These are phyloP conservation scores for Hypomyces perniciosus DNA, from an alignment of 2,329 filamentous ascomycete species.

Conservation along the genomic window DNA sequence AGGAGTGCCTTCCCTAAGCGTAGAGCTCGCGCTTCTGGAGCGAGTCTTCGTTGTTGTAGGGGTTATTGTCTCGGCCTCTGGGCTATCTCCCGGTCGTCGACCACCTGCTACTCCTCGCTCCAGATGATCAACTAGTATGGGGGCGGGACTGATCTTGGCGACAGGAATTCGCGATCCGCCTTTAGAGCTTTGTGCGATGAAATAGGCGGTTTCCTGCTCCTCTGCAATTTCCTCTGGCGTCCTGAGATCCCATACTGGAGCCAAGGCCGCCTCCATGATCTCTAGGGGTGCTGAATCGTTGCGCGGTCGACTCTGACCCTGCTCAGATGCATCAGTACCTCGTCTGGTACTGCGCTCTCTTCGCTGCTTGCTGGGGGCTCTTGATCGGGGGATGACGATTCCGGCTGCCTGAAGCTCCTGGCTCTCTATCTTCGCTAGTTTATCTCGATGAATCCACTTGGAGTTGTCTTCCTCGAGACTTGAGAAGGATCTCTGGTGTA, in stretches of 20 bases:
- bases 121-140: slow-evolving; percentile 64
- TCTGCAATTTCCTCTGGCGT: slow-evolving; percentile 71
- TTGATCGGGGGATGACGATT: slow-evolving; percentile 52
- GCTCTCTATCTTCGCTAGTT: slow-evolving; percentile 74
- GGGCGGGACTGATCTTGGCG: slow-evolving; percentile 70
- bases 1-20: slow-evolving; percentile 31
- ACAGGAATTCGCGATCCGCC: slow-evolving; percentile 80
- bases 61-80: slow-evolving; percentile 51
- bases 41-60: slow-evolving; percentile 53
- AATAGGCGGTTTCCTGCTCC: slow-evolving; percentile 47
- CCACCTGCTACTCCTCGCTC: slow-evolving; percentile 66
- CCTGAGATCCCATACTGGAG: slow-evolving; percentile 63
- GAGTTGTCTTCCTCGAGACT: slow-evolving; percentile 50
- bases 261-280: slow-evolving; percentile 30
- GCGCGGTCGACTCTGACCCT: slow-evolving; percentile 27
- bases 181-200: slow-evolving; percentile 42
- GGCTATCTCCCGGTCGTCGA: slow-evolving; percentile 50
- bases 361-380: slow-evolving; percentile 46
- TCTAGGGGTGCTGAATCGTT: slow-evolving; percentile 41
- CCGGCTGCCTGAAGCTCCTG: slow-evolving; percentile 75
- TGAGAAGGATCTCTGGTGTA: slow-evolving; percentile 22
- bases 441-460: slow-evolving; percentile 83
- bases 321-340: slow-evolving; percentile 27
- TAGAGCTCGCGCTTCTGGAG: slow-evolving; percentile 63
- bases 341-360: slow-evolving; percentile 32